phyloP scores from a whole-genome alignment of 176 grass and related monocot genomes.

The Oryza longistaminata region DNA sequence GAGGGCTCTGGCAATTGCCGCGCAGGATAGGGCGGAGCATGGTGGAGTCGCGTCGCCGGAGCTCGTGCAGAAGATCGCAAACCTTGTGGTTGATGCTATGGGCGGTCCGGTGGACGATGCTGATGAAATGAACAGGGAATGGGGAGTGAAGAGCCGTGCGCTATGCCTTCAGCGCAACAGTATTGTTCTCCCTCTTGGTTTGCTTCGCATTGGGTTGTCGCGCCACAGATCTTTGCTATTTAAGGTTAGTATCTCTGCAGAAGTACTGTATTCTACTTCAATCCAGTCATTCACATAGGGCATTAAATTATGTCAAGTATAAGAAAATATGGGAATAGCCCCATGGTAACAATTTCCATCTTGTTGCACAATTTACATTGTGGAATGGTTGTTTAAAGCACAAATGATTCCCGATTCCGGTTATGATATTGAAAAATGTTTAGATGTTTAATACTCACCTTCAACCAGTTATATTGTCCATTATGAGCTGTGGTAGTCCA shows the following conservation, averaged over 20 bases:
- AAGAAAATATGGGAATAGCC: not conserved
- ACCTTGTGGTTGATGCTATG: constrained; percentile 72
- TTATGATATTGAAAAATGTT: not conserved
- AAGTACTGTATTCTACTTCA: not conserved
- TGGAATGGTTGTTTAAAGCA: not conserved
- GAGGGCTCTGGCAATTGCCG: constrained; percentile 43
- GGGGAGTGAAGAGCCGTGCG: constrained; percentile 50
- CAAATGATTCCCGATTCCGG: not conserved
- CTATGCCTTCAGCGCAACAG: constrained; percentile 53
- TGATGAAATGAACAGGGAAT: constrained; percentile 58
- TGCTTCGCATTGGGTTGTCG: constrained; percentile 68
- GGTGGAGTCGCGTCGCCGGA: constrained; percentile 37
- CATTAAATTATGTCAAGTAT: not conserved
- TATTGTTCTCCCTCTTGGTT: constrained; percentile 82
- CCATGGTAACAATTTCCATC: constrained; percentile 8
- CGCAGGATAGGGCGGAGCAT: constrained; percentile 38
- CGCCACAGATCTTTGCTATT: constrained; percentile 90
- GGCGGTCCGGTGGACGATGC: constrained; percentile 85
- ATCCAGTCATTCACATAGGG: constrained; percentile 6
- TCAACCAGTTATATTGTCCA: not conserved
- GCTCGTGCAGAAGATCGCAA: constrained; percentile 71
- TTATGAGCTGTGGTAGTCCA: not conserved
- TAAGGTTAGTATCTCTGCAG: constrained; percentile 63
- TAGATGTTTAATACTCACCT: constrained; percentile 11
- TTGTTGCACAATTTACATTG: not conserved